Evolutionary conservation across 805 yeast species (phyloP), one percentile per base, ranked within the genome.

Genomic region (Candida taoyuanica): DNA sequence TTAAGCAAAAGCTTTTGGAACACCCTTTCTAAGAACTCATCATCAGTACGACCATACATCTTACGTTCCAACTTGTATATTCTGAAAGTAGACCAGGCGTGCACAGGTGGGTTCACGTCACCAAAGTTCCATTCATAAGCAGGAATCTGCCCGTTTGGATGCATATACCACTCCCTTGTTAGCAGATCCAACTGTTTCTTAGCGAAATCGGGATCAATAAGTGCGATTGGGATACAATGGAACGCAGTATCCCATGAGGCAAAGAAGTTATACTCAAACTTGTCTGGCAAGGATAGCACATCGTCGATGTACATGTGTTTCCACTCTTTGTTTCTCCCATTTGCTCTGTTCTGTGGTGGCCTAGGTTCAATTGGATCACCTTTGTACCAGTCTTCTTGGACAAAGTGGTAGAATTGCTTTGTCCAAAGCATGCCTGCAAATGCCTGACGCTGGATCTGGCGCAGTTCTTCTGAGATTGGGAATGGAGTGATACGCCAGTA

Each of bases 181-280:
- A 88, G 67, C 40, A 88, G 66, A 58, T 83, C 95, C 50, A 88
- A 71, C 64, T 88, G 96, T 51, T 76, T 81, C 60, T 88, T 88
- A 25, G 96, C 94, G 65, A 85, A 88, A 39, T 76, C 86, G 2
- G 96, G 95, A 60, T 88, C 97, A 55, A 88, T 78, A 88, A 88
- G 85, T 5, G 96, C 91, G 46, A 88, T 65, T 11, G 97, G 96
- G 50, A 88, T 76, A 52, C 95, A 85, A 63, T 88, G 97, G 77
- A 88, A 88, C 0, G 96, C 95, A 5, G 95, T 81, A 62, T 88
- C 97, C 97, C 97, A 88, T 4, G 95, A 91, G 13, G 96, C 96
- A 60, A 88, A 88, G 59, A 88, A 88, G 11, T 96, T 96, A 61
- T 88, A 88, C 62, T 88, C 97, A 86, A 95, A 88, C 59, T 87